Conservation (phyloP, 345 rosid species). For the Adansonia digitata region DNA sequence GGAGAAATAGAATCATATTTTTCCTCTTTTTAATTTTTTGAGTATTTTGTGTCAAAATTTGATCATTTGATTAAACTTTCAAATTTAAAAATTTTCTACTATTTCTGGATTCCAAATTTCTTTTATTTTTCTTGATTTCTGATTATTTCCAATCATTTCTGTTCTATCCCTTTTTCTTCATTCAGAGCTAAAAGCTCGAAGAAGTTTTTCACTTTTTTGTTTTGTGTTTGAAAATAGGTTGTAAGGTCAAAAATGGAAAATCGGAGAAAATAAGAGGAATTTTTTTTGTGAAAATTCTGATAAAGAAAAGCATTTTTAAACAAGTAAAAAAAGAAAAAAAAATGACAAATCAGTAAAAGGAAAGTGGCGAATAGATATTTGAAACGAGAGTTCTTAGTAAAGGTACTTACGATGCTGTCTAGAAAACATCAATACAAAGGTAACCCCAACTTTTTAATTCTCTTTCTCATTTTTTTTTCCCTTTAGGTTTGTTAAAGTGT, state of each 20-base stretch:
- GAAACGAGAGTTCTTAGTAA: conserved; percentile 88
- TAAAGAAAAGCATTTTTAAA: not conserved
- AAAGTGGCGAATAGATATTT: conserved; percentile 87
- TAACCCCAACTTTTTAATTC: conserved; percentile 21
- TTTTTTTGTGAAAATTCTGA: not conserved
- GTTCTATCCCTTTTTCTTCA: not conserved
- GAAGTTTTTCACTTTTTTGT: not conserved
- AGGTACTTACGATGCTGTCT: conserved; percentile 91
- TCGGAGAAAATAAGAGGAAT: not conserved
- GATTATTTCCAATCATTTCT: not conserved
- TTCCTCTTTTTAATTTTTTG: not conserved
- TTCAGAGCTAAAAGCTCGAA: not conserved
- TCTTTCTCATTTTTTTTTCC: not conserved
- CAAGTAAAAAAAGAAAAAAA: not conserved
- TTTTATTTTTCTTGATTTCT: not conserved
- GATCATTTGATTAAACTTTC: not conserved
- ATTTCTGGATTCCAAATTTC: not conserved
- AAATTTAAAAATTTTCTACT: not conserved
- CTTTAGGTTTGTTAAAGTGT: not conserved
- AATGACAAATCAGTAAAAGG: conserved; percentile 64
- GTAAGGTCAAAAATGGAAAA: not conserved
- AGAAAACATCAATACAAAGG: conserved; percentile 87
- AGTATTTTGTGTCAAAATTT: not conserved
- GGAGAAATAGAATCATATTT: too few relatives aligned
- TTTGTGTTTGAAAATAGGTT: not conserved